Conservation (phyloP, 2,329 filamentous ascomycete species). For the Lizonia empirigonia region DNA sequence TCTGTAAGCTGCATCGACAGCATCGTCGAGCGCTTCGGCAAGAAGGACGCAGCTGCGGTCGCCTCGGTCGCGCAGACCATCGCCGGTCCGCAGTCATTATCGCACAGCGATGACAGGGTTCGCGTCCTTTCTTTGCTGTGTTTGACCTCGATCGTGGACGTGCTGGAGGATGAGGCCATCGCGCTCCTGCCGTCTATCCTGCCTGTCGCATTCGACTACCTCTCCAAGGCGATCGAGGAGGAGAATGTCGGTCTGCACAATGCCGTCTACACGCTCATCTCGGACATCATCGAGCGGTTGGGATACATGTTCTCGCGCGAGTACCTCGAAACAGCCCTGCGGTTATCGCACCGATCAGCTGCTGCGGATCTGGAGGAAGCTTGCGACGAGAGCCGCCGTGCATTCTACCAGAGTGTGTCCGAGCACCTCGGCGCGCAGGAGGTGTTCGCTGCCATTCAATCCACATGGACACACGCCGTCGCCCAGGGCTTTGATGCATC, state of each 20-base stretch:
- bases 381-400: constrained; percentile 67
- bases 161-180: constrained; percentile 83
- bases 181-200: constrained; percentile 79
- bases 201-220: constrained; percentile 71
- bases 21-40: constrained; percentile 93
- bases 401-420: constrained; percentile 76
- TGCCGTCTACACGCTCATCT: constrained; percentile 79
- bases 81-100: constrained; percentile 75
- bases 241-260: constrained; percentile 72
- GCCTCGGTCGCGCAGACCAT: constrained; percentile 77
- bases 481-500: constrained; percentile 59
- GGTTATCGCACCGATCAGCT: constrained; percentile 74
- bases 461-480: constrained; percentile 72
- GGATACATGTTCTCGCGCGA: constrained; percentile 85
- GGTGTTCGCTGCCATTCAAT: constrained; percentile 74
- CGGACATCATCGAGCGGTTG: constrained; percentile 78
- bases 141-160: constrained; percentile 85
- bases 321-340: constrained; percentile 74
- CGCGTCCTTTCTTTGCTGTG: constrained; percentile 86
- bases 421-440: constrained; percentile 77
- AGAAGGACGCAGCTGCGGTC: constrained; percentile 81
- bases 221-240: constrained; percentile 66
- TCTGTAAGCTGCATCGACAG: constrained; percentile 90
- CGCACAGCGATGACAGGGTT: constrained; percentile 72
- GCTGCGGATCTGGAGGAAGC: constrained; percentile 65